phyloP scores from a whole-genome alignment of 805 yeast genomes.

The Saccharomyces eubayanus region DNA sequence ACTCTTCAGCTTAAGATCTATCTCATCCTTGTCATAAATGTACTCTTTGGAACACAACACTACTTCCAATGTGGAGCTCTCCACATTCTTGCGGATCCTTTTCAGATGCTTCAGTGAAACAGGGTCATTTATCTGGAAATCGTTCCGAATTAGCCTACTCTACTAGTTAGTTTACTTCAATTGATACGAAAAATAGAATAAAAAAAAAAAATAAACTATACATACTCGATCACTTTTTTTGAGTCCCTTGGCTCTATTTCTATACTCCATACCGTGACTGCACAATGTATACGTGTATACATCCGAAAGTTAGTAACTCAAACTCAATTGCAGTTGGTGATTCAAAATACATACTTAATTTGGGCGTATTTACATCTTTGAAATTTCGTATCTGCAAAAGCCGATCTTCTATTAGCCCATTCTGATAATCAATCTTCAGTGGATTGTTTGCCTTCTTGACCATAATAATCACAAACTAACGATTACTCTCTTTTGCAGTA shows the following conservation, averaged over 20 bases:
- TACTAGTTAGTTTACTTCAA: constrained; percentile 1
- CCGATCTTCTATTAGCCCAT: constrained; percentile 38
- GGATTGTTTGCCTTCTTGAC: constrained; percentile 32
- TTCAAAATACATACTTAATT: constrained; percentile 15
- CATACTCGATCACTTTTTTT: constrained; percentile 19
- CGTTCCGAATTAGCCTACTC: constrained; percentile 18
- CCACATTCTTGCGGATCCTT: constrained; percentile 38
- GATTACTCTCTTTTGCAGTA: neutral
- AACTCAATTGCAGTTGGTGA: neutral
- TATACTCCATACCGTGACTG: constrained; percentile 41
- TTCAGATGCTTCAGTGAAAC: constrained; percentile 37
- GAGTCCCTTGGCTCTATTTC: constrained; percentile 35
- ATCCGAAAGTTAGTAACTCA: neutral
- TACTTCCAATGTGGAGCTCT: constrained; percentile 19
- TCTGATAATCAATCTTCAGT: constrained; percentile 37
- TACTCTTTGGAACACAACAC: constrained; percentile 40
- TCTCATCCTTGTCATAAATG: constrained; percentile 21
- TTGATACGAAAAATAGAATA: neutral
- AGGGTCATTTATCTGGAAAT: constrained; percentile 23
- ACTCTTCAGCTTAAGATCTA: constrained; percentile 16
- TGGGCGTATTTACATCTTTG: constrained; percentile 16
- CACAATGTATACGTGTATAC: neutral
- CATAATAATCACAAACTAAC: constrained; percentile 18
- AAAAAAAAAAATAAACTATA: neutral
- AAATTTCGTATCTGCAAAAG: constrained; percentile 38